Evolutionary conservation across 345 rosid species (phyloP), one percentile per base, ranked within the genome.

Genomic region (Citrus hindsii): DNA sequence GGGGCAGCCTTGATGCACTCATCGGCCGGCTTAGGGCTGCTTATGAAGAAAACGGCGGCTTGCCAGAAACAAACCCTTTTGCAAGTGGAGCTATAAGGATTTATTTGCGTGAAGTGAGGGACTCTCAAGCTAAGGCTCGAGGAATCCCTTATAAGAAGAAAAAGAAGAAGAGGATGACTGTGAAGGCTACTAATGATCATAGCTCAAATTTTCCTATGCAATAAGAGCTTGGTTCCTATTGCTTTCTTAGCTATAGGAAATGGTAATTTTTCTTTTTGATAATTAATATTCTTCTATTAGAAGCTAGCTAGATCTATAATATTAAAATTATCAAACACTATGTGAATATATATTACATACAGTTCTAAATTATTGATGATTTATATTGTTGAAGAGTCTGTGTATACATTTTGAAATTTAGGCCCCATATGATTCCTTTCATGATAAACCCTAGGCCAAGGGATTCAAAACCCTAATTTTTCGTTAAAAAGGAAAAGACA

Each of bases 1-100:
- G 98, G 98, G 98, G 98, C 3, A 93, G 98, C 82, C 92, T 93
- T 9, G 98, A 93, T 77, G 97, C 98, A 9, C 91, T 93, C 81
- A 93, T 93, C 88, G 98, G 98, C 21, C 87, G 98, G 58, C 87
- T 93, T 30, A 83, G 98, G 71, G 98, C 97, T 9, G 98, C 98
- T 42, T 93, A 84, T 24, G 98, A 92, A 71, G 98, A 93, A 75
- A 92, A 92, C 80, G 97, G 98, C 4, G 95, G 94, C 4, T 75
- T 87, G 64, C 94, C 97, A 18, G 98, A 92, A 77, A 87, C 90
- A 27, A 93, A 93, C 85, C 98, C 98, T 2, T 93, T 93, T 77
- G 98, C 98, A 5, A 85, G 89, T 16, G 87, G 95, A 0, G 90
- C 87, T 28, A 92, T 93, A 65, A 80, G 97, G 75, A 87, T 92